phyloP scores from a whole-genome alignment of 2,329 filamentous ascomycete species.

The Beauveria asiatica region DNA sequence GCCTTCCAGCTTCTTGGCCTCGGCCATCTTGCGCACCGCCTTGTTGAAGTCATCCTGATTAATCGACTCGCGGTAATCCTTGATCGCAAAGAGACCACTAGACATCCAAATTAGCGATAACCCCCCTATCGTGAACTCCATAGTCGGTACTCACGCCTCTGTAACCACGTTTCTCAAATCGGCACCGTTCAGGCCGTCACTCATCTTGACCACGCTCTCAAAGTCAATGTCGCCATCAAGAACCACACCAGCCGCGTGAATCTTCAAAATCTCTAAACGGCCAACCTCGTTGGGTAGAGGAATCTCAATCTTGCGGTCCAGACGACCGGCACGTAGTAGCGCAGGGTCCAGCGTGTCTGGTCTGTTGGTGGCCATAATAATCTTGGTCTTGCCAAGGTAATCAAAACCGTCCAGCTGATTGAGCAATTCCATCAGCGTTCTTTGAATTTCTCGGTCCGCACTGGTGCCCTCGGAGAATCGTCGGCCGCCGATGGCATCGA shows the following conservation, averaged over 20 bases:
- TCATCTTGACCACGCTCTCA: slow-evolving; percentile 99
- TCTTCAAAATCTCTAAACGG: slow-evolving; percentile 94
- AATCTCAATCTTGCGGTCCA: slow-evolving; percentile 98
- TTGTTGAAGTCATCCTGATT: slow-evolving; percentile 99
- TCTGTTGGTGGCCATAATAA: slow-evolving; percentile 99
- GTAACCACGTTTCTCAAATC: slow-evolving; percentile 97
- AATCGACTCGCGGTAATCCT: slow-evolving; percentile 91
- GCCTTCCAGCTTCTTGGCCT: slow-evolving; percentile 96
- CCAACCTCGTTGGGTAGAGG: slow-evolving; percentile 95
- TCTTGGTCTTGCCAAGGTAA: slow-evolving; percentile 98
- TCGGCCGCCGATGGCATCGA: slow-evolving; percentile 94
- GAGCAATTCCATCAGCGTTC: slow-evolving; percentile 95
- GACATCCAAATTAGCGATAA: not conserved
- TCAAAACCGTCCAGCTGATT: slow-evolving; percentile 99
- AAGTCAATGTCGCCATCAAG: slow-evolving; percentile 96
- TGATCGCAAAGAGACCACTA: slow-evolving; percentile 93
- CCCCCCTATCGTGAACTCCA: too few species aligned
- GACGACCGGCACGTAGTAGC: slow-evolving; percentile 79
- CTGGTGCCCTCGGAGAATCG: slow-evolving; percentile 96
- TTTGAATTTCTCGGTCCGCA: slow-evolving; percentile 95
- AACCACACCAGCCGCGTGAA: slow-evolving; percentile 78
- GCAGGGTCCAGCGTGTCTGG: slow-evolving; percentile 94
- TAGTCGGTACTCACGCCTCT: slow-evolving; percentile 71
- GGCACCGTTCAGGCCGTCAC: slow-evolving; percentile 92
- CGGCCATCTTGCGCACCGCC: slow-evolving; percentile 92